Conservation (phyloP, 1,284 basidiomycete species). For the Abortiporus biennis region DNA sequence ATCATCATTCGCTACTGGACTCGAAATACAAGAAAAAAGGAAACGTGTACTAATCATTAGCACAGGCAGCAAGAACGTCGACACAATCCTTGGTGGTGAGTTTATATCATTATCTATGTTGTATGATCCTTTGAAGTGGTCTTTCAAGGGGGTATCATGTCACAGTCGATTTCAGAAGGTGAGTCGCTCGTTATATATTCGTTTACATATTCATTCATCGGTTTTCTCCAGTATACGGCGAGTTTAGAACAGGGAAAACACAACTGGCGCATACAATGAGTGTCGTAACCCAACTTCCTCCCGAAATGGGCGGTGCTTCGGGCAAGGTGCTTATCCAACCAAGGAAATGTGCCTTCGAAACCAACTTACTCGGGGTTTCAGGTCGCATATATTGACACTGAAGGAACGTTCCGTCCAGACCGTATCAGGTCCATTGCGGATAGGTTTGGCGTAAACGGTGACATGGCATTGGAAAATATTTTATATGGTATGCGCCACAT, state of each 20-base stretch:
- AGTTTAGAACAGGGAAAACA: conserved; percentile 84
- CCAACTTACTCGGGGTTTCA: conserved; percentile 19
- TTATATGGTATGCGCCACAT: conserved; percentile 55
- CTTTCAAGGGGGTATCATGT: conserved; percentile 70
- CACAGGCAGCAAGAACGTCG: conserved; percentile 89
- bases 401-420: conserved; percentile 93
- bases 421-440: conserved; percentile 86
- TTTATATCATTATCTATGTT: conserved; percentile 2
- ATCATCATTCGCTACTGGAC: conserved; percentile 81
- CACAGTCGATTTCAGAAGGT: conserved; percentile 92
- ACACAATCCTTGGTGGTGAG: conserved; percentile 80
- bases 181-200: conserved; percentile 11
- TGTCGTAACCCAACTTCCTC: conserved; percentile 81
- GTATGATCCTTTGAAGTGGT: not conserved
- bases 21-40: conserved; percentile 83
- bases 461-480: conserved; percentile 83
- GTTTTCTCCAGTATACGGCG: conserved; percentile 57
- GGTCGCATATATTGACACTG: conserved; percentile 93
- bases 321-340: conserved; percentile 72
- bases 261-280: conserved; percentile 92
- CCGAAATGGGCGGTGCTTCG: conserved; percentile 83
- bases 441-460: conserved; percentile 83
- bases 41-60: conserved; percentile 76
- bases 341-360: conserved; percentile 7
- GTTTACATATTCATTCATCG: not conserved